Conservation (phyloP, 805 yeast species). For the Debaryomyces prosopidis region DNA sequence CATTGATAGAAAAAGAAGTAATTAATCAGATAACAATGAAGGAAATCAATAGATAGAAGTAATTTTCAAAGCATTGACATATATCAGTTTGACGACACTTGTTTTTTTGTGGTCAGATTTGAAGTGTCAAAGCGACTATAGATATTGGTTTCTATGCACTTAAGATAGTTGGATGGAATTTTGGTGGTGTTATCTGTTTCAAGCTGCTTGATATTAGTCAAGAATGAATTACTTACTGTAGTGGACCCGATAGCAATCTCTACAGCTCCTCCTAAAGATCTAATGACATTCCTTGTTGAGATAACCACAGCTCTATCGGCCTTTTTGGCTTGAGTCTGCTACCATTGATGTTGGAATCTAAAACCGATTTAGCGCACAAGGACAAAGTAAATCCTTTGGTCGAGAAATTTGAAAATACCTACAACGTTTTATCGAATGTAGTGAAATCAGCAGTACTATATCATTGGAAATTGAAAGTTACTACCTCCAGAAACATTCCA, state of each 20-base stretch:
- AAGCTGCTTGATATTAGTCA: conserved; percentile 14
- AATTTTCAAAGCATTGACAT: conserved; percentile 32
- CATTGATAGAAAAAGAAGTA: conserved; percentile 32
- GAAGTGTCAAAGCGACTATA: conserved; percentile 13
- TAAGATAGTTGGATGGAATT: conserved; percentile 14
- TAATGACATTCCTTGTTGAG: conserved; percentile 53
- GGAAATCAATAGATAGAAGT: conserved; percentile 37
- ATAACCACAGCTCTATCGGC: conserved; percentile 61
- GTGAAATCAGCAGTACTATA: no score
- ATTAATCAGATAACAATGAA: conserved; percentile 35
- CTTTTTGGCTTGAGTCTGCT: conserved; percentile 53
- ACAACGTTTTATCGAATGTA: no score
- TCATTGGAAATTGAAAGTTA: no score
- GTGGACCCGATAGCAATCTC: conserved; percentile 52
- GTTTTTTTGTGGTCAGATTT: conserved; percentile 9
- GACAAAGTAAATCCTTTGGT: no score
- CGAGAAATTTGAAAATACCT: no score
- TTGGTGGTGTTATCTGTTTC: conserved; percentile 9
- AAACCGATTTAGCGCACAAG: no score
- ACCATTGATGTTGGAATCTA: conserved; percentile 50
- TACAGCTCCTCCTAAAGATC: conserved; percentile 63
- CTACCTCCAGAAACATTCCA: no score
- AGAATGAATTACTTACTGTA: conserved; percentile 35
- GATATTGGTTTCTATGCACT: conserved; percentile 26
- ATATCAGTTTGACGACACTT: conserved; percentile 24